Conservation (phyloP, 192 early-diverging fungal species). For the Gonapodya prolifera region DNA sequence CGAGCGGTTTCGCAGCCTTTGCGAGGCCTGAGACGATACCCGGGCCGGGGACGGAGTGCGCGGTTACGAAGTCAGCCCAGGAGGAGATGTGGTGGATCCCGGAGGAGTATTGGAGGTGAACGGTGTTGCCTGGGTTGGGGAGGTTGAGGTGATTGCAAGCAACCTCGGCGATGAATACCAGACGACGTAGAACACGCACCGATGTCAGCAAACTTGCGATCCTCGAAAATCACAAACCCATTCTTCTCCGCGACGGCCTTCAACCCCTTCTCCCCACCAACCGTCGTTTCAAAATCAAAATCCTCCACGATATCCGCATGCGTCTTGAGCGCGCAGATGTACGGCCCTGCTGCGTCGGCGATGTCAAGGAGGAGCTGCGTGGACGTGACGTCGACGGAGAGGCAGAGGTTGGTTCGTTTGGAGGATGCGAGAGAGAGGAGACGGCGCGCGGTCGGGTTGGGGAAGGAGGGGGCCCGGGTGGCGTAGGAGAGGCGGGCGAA, state of each 20-base stretch:
- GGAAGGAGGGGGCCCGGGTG: conserved; percentile 49
- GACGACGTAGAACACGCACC: conserved; percentile 25
- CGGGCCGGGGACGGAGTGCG: conserved; percentile 86
- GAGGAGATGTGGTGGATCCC: conserved; percentile 86
- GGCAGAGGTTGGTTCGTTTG: conserved; percentile 82
- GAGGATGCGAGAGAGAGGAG: conserved; percentile 73
- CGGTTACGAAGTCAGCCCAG: conserved; percentile 96
- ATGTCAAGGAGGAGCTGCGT: conserved; percentile 78
- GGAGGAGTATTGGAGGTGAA: conserved; percentile 82
- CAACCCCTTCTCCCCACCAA: conserved; percentile 61
- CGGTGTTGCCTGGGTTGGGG: conserved; percentile 69
- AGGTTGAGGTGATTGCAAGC: background rate
- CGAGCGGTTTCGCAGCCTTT: conserved; percentile 69
- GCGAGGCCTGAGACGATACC: conserved; percentile 88
- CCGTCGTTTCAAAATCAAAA: too few relatives aligned
- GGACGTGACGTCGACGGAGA: conserved; percentile 80
- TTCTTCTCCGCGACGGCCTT: conserved; percentile 65
- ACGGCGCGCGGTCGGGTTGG: conserved; percentile 59
- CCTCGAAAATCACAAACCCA: conserved; percentile 95
- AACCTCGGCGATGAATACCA: conserved; percentile 9
- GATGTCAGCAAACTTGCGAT: conserved; percentile 98
- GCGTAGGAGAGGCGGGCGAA: too few relatives aligned
- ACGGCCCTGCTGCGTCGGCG: conserved; percentile 82
- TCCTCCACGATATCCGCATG: conserved; percentile 90
- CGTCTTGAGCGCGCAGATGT: conserved; percentile 93